These are phyloP conservation scores for Pseudogymnoascus sp. DNA, from an alignment of 2,329 filamentous ascomycete species.

Conservation along the genomic window DNA sequence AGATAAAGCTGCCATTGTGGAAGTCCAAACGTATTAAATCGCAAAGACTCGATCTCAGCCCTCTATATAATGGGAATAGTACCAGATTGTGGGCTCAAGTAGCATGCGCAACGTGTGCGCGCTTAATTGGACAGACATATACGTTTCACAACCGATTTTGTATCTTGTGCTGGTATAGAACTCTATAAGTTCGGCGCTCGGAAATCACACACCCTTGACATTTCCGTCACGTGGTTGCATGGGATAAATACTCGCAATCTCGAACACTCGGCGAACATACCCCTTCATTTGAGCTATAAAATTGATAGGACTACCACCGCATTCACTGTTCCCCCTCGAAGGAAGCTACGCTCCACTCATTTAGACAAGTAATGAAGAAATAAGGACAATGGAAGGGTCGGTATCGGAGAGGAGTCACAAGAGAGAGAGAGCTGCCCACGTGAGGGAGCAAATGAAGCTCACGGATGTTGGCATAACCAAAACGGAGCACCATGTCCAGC, in stretches of 20 bases:
- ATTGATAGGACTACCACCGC: neutral
- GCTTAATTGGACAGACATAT: neutral
- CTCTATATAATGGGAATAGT: neutral
- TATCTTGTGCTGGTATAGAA: too few species aligned
- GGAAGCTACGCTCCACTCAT: neutral
- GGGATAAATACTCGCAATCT: too few species aligned
- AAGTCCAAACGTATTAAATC: neutral
- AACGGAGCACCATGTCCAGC: neutral
- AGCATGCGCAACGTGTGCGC: too few species aligned
- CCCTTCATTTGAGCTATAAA: too few species aligned
- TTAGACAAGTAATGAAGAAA: neutral
- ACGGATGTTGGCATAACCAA: neutral
- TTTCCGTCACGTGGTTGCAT: too few species aligned
- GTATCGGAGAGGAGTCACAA: neutral
- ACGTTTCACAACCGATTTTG: too few species aligned
- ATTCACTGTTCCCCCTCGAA: neutral
- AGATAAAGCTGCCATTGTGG: neutral
- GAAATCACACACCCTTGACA: too few species aligned
- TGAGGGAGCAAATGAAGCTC: neutral
- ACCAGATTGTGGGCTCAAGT: too few species aligned
- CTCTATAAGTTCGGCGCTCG: too few species aligned
- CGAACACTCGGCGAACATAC: too few species aligned
- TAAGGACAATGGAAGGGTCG: neutral
- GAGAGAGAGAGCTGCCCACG: neutral
- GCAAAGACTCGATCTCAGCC: neutral